phyloP scores from a whole-genome alignment of 83 land plant genomes.

The Larix sibirica region DNA sequence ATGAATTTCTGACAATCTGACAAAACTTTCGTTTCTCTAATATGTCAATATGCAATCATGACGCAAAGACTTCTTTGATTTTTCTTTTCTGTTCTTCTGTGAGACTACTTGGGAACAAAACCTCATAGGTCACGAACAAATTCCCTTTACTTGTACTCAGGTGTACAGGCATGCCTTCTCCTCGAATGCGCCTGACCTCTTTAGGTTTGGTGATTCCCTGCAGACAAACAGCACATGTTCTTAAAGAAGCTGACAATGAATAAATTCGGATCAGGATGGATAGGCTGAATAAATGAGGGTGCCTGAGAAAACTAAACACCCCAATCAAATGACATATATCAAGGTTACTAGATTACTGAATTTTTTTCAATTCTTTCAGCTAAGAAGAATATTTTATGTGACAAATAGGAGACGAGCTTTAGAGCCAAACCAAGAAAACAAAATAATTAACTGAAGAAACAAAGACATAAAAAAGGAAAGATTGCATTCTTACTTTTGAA shows the following conservation, averaged over 20 bases:
- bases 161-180: constrained; percentile 92
- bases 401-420: neutral
- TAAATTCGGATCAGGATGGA: neutral
- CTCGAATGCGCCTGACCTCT: constrained; percentile 76
- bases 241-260: neutral
- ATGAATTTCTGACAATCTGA: constrained; percentile 4
- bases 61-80: constrained; percentile 55
- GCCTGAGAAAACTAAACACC: too few relatives aligned
- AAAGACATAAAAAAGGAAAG: neutral
- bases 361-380: neutral
- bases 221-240: neutral
- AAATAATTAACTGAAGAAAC: constrained; percentile 2
- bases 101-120: constrained; percentile 64
- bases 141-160: constrained; percentile 78
- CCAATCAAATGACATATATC: neutral
- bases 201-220: constrained; percentile 85
- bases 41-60: constrained; percentile 7
- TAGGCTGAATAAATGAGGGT: neutral
- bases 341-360: too few relatives aligned
- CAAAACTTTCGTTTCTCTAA: constrained; percentile 14
- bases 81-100: constrained; percentile 74
- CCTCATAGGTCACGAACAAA: constrained; percentile 76
- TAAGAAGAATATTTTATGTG: neutral
- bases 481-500: constrained; percentile 37
- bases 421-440: neutral